These are phyloP conservation scores for Ailanthus altissimus DNA, from an alignment of 345 rosid species.

Conservation along the genomic window DNA sequence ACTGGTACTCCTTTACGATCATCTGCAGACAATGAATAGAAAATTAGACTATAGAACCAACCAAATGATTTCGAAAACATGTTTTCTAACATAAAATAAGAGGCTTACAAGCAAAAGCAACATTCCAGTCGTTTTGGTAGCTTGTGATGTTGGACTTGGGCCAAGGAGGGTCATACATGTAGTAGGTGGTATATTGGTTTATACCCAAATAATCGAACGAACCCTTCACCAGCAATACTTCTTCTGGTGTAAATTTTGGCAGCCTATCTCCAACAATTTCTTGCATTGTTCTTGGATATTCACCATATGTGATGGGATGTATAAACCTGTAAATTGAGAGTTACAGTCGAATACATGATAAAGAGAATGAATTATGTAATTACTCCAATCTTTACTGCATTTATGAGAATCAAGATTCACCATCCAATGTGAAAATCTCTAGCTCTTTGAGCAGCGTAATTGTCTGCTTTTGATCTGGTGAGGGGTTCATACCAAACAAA, in stretches of 20 bases:
- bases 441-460: slow-evolving; percentile 66
- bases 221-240: slow-evolving; percentile 53
- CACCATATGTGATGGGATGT: slow-evolving; percentile 67
- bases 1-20: slow-evolving; percentile 43
- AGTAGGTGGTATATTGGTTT: slow-evolving; percentile 57
- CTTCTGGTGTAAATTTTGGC: slow-evolving; percentile 46
- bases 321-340: slow-evolving; percentile 42
- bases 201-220: slow-evolving; percentile 52
- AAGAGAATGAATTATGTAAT: too few species aligned
- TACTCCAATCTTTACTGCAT: too few species aligned
- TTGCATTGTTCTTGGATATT: slow-evolving; percentile 66
- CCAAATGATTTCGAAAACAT: too few species aligned
- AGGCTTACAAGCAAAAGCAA: slow-evolving; percentile 47
- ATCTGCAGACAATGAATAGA: slow-evolving; percentile 31
- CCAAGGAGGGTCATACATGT: slow-evolving; percentile 40
- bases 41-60: too few species aligned
- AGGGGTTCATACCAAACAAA: slow-evolving; percentile 70
- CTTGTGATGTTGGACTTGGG: slow-evolving; percentile 34
- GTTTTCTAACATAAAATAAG: too few species aligned
- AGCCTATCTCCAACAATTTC: slow-evolving; percentile 47
- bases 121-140: slow-evolving; percentile 59
- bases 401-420: slow-evolving; percentile 26
- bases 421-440: slow-evolving; percentile 78
- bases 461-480: slow-evolving; percentile 50
- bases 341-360: too few species aligned